Base-by-base conservation (phyloP, 179 eudicot species). In the Pouteria campechiana region DNA sequence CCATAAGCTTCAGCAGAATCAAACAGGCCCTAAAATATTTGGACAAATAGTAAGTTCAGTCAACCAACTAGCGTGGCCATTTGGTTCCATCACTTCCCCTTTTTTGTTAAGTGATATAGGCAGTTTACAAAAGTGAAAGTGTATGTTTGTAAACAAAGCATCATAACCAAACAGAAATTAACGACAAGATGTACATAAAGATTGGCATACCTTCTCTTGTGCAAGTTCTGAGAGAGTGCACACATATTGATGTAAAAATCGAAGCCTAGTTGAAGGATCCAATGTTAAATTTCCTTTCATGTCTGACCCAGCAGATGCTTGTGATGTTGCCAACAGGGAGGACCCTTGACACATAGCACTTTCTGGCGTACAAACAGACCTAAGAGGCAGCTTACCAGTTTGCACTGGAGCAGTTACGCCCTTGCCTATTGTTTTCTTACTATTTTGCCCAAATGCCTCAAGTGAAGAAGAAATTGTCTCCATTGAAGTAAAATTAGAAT, bases 191-290 rank as follows among this genome's bases (percentile, higher is more conserved):
- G n/a, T n/a, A 44, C 10, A 32, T 2, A 25, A n/a, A 22, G 12
- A 6, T 28, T 2, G 44, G 39, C 70, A 58, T 37, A 70, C 80
- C 63, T 66, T 69, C 28, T 49, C 76, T 48, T 17, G 61, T 8
- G 76, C 73, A 44, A 74, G 64, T 46, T 44, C 61, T 27, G 76
- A 66, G 35, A 69, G 59, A 34, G 55, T 41, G 24, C 24, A 43
- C 35, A 60, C 55, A 42, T 69, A 70, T 39, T 70, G 76, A 35
- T 52, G 52, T 49, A 74, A 48, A 37, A 62, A 43, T 31, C 55
- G 64, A 53, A 74, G 64, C 55, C 80, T 70, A 11, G 46, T 55
- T 44, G 73, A 69, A 44, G 75, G 70, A 62, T 62, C 65, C 35
- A 55, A 32, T 35, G 33, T 25, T 21, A 61, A 55, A 22, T 40